A percentile compares a stretch with the other conserved stretches of the same genome.
These are phyloP conservation scores for Flaveria trinervia DNA, from an alignment of 129 eudicot species.

Conservation along the genomic window DNA sequence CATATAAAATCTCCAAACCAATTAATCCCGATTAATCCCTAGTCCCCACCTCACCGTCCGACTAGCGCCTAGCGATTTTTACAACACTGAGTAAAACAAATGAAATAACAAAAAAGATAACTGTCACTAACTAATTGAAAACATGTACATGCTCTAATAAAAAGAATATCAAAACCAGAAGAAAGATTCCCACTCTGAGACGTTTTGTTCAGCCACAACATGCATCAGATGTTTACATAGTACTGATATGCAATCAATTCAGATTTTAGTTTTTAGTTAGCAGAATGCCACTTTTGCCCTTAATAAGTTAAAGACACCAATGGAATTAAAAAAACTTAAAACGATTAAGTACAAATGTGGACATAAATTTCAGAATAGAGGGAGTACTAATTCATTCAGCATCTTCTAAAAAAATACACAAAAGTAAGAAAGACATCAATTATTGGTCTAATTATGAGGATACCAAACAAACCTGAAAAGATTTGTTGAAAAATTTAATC, in stretches of 20 bases:
- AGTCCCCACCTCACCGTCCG: too few relatives aligned
- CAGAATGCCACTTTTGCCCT: background rate
- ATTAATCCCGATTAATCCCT: too few relatives aligned
- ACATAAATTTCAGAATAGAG: background rate
- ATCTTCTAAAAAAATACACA: constrained; percentile 20
- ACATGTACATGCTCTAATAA: too few relatives aligned
- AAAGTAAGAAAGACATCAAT: background rate
- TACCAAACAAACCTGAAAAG: constrained; percentile 62
- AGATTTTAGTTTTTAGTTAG: background rate
- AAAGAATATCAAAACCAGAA: background rate
- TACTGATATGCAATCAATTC: background rate
- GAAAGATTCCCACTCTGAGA: constrained; percentile 17
- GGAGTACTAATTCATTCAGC: constrained; percentile 11
- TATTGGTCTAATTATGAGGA: constrained; percentile 5
- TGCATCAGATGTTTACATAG: constrained; percentile 7
- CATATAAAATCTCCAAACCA: too few relatives aligned
- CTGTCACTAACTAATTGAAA: too few relatives aligned
- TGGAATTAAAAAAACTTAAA: background rate
- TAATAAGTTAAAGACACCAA: background rate
- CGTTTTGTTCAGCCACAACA: constrained; percentile 9
- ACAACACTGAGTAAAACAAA: too few relatives aligned
- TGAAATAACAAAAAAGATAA: too few relatives aligned
- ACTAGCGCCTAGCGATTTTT: too few relatives aligned
- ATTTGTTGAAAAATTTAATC: constrained; percentile 85
- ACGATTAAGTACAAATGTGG: background rate